phyloP scores from a whole-genome alignment of 257 asterid species.

The Penstemon davidsonii region DNA sequence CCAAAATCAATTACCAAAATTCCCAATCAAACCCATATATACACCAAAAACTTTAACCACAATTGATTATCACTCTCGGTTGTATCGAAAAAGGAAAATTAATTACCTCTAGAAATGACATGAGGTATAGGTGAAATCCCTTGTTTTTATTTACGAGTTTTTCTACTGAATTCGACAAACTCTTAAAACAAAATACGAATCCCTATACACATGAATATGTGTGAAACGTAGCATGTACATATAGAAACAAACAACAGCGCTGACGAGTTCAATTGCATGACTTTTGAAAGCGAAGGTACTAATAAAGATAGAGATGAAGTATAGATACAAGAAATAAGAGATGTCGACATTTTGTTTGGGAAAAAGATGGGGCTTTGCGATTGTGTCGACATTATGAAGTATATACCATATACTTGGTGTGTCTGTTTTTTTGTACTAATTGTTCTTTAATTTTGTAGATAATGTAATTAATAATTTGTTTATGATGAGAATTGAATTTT shows the following conservation, averaged over 20 bases:
- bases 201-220: neutral
- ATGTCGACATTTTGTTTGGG: slow-evolving; percentile 17
- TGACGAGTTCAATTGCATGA: neutral
- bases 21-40: neutral
- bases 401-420: no score
- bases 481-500: no score
- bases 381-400: no score
- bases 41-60: slow-evolving; percentile 5
- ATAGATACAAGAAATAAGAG: neutral
- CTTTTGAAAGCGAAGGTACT: neutral
- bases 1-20: neutral
- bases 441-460: no score
- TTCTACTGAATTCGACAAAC: neutral
- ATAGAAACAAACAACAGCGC: neutral
- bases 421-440: no score
- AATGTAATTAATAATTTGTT: no score
- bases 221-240: neutral
- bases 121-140: neutral
- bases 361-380: no score
- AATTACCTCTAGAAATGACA: slow-evolving; percentile 48
- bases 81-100: neutral
- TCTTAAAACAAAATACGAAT: neutral
- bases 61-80: neutral
- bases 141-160: neutral
- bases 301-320: neutral